Evolutionary conservation across 257 asterid species (phyloP).

Genomic region (Jacaranda mimosifolia): DNA sequence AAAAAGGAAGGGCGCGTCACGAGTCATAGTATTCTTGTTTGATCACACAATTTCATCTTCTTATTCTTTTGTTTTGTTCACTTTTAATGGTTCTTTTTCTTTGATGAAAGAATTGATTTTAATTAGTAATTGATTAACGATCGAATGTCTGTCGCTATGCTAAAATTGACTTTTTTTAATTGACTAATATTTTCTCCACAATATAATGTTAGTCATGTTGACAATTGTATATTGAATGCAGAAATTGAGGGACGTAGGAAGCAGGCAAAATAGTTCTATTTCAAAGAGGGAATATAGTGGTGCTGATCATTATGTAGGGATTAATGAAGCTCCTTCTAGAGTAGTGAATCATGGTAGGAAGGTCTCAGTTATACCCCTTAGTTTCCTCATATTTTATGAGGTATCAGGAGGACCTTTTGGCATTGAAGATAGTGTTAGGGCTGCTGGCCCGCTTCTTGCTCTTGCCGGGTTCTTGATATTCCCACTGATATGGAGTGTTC

Average conservation of each 20-base stretch:
- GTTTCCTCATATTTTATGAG: slow-evolving; percentile 72
- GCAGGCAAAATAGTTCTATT: slow-evolving; percentile 35
- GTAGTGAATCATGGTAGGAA: slow-evolving; percentile 44
- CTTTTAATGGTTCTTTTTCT: neutral
- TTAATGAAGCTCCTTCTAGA: slow-evolving; percentile 40
- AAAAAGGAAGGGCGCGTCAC: slow-evolving; percentile 23
- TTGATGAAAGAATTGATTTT: neutral
- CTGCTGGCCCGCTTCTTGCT: slow-evolving; percentile 79
- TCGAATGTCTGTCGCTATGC: too few species aligned
- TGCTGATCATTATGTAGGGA: slow-evolving; percentile 44
- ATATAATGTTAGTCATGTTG: neutral
- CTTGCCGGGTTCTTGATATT: slow-evolving; percentile 64
- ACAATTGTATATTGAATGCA: slow-evolving; percentile 43
- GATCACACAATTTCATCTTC: neutral
- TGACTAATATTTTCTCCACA: too few species aligned
- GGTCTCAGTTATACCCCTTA: slow-evolving; percentile 58
- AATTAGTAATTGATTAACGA: too few species aligned
- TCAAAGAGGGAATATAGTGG: slow-evolving; percentile 45
- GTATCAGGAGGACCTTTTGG: slow-evolving; percentile 85
- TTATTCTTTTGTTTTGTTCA: neutral
- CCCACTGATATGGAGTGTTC: slow-evolving; percentile 80
- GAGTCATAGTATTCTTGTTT: neutral
- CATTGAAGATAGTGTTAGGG: slow-evolving; percentile 67
- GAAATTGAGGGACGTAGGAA: slow-evolving; percentile 48
- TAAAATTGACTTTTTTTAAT: too few species aligned